Percentiles rank a stretch among this genome's conserved stretches.
phyloP scores from a whole-genome alignment of 441 rosid genomes.

The Erysimum cheiri region DNA sequence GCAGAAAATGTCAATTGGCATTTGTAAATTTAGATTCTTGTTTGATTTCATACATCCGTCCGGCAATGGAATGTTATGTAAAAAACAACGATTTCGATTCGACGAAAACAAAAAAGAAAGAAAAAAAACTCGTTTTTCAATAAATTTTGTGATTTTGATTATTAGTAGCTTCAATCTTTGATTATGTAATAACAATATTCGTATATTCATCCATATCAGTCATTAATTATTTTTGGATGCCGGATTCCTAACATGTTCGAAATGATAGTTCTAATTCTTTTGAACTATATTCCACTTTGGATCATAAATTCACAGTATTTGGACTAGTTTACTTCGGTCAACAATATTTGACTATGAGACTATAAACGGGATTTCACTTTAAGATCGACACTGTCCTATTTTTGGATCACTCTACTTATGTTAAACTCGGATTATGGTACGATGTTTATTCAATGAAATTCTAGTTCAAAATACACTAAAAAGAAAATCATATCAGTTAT shows the following conservation, averaged over 20 bases:
- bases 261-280: not conserved
- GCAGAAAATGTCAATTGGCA: constrained; percentile 14
- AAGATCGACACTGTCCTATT: no score
- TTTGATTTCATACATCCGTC: not conserved
- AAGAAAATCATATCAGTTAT: no score
- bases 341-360: no score
- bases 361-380: no score
- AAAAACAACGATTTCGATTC: constrained; percentile 6
- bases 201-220: not conserved
- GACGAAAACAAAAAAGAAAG: not conserved
- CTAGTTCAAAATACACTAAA: no score
- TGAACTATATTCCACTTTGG: no score
- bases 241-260: not conserved
- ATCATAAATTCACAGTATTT: no score
- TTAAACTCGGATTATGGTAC: not conserved
- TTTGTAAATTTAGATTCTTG: constrained; percentile 20
- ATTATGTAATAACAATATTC: not conserved
- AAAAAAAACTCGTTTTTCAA: not conserved
- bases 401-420: not conserved
- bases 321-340: no score
- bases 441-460: no score
- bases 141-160: not conserved
- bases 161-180: not conserved
- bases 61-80: not conserved
- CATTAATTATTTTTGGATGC: not conserved